Percentiles rank a stretch among this genome's conserved stretches.
phyloP scores from a whole-genome alignment of 2,329 filamentous ascomycete species.

The Claviceps fusiformis region DNA sequence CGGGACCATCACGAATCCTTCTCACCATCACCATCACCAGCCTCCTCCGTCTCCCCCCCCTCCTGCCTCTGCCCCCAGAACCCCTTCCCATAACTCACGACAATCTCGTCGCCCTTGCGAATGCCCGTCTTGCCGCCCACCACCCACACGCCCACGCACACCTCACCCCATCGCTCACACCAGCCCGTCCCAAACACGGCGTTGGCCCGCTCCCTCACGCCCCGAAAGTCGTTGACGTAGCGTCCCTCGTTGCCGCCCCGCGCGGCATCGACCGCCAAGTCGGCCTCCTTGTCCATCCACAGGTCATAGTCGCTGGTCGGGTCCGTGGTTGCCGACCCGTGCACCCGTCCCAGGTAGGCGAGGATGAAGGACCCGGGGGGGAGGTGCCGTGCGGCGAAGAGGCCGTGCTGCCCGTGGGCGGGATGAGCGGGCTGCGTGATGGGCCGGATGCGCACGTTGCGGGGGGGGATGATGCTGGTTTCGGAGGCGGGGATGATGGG shows the following conservation, averaged over 20 bases:
- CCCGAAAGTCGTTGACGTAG: slow-evolving; percentile 55
- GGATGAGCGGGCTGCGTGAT: slow-evolving; percentile 41
- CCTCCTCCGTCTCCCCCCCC: slow-evolving; percentile 3
- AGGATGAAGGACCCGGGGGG: slow-evolving; percentile 41
- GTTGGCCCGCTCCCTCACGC: slow-evolving; percentile 38
- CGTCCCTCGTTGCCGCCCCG: slow-evolving; percentile 47
- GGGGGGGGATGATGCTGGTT: slow-evolving; percentile 30
- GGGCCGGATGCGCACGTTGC: slow-evolving; percentile 38
- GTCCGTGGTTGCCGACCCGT: slow-evolving; percentile 19
- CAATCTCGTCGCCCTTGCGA: slow-evolving; percentile 46
- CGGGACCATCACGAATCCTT: background rate
- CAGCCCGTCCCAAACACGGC: slow-evolving; percentile 47
- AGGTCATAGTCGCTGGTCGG: slow-evolving; percentile 44
- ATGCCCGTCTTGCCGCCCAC: slow-evolving; percentile 22
- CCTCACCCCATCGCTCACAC: slow-evolving; percentile 36
- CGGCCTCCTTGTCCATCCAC: slow-evolving; percentile 43
- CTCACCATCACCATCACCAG: background rate
- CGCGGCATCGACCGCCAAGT: slow-evolving; percentile 47
- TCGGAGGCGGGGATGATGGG: slow-evolving; percentile 15
- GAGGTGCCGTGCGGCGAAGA: slow-evolving; percentile 44
- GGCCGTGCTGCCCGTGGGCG: slow-evolving; percentile 42
- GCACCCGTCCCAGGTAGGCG: slow-evolving; percentile 48
- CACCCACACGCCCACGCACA: slow-evolving; percentile 46
- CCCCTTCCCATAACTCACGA: slow-evolving; percentile 55
- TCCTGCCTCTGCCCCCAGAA: slow-evolving; percentile 40